phyloP scores from a whole-genome alignment of 495 filamentous ascomycete genomes.

The Talaromyces wortmannii region DNA sequence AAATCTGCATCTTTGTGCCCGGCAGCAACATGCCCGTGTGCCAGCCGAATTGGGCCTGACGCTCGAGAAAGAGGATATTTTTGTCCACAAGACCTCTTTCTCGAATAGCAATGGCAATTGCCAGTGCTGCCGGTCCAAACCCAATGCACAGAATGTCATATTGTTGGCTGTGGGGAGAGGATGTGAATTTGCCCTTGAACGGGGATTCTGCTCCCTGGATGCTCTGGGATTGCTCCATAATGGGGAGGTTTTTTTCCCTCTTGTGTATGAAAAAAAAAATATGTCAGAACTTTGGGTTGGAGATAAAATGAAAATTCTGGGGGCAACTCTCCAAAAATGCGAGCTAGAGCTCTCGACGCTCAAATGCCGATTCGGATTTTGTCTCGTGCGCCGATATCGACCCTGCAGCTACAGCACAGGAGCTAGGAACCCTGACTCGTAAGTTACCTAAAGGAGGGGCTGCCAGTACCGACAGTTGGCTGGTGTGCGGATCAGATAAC shows the following conservation, averaged over 20 bases:
- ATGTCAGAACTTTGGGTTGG: not conserved
- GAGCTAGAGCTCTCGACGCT: too few species aligned
- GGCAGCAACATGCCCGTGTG: slow-evolving; percentile 93
- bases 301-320: not conserved
- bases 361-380: too few species aligned
- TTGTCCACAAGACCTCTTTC: slow-evolving; percentile 47
- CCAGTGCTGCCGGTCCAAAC: slow-evolving; percentile 87
- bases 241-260: not conserved
- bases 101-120: slow-evolving; percentile 86
- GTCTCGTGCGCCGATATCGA: too few species aligned
- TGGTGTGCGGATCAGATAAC: too few species aligned
- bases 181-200: not conserved
- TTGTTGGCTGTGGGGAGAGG: not conserved
- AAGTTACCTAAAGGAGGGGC: too few species aligned
- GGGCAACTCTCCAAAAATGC: too few species aligned
- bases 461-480: too few species aligned
- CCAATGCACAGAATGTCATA: slow-evolving; percentile 87
- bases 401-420: too few species aligned
- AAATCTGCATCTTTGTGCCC: slow-evolving; percentile 94
- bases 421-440: too few species aligned
- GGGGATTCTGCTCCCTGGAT: not conserved
- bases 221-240: not conserved
- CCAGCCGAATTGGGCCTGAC: slow-evolving; percentile 79
- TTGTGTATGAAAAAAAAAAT: too few species aligned
- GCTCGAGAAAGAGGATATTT: slow-evolving; percentile 79